Base-by-base conservation (phyloP, 225 moss, liverwort and hornwort species). In the Pleurozium schreberi region DNA sequence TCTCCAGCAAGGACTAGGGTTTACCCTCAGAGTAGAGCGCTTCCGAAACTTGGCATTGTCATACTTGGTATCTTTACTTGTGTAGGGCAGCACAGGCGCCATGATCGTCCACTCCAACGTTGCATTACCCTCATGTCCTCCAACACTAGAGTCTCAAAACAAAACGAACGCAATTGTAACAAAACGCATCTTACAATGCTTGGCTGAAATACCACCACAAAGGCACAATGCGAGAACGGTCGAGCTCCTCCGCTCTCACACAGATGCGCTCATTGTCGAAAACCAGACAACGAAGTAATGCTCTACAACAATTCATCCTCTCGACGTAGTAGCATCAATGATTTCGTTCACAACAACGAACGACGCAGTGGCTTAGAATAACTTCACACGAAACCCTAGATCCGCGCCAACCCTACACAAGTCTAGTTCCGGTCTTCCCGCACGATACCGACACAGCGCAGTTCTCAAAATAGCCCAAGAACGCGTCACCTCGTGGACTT, bases 1-100 rank as follows among this genome's bases (percentile, higher is more conserved):
- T 42, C 43, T 85, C 38, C 18, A 33, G 79, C 61, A 49, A 78
- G 80, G 63, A 86, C 71, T 70, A 89, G 85, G 87, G 84, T 59
- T 84, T 90, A 97, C 98, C 98, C 94, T 94, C 8, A 95, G 75
- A 78, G 92, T 71, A 23, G 98, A 97, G 25, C 96, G 96, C 84
- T 94, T 95, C 66, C 98, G 98, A 83, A 99, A 93, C 93, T 99
- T 99, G 28, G 97, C 97, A 90, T 99, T 99, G 89, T 97, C 97
- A 86, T 99, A 99, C 50, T 92, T 85, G 59, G 93, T 87, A 43
- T 95, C 96, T 83, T 90, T 89, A 81, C 78, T 93, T 69, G 94
- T 89, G 87, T 93, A 94, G 67, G 94, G 94, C 93, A 94, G 90
- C 91, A 93, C 92, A 79, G 91, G 90, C 78, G 92, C 92, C 94